Evolutionary conservation across 2,329 filamentous ascomycete species (phyloP).

Genomic region (Scedosporium minutisporum): DNA sequence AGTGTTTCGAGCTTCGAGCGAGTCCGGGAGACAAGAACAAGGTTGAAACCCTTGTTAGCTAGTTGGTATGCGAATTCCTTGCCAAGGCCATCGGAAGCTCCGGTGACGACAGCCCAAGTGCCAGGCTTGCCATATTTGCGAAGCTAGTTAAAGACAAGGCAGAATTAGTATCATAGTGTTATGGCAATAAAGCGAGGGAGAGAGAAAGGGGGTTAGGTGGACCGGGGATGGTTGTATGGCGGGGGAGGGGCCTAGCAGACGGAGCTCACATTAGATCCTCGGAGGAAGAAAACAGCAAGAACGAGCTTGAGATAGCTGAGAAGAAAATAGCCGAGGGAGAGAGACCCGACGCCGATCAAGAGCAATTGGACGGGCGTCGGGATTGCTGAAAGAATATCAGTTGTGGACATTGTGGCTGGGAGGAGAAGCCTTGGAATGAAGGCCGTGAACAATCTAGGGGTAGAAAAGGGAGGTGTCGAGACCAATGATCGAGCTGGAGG

Average conservation of each 20-base stretch:
- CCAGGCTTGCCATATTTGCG: constrained; percentile 84
- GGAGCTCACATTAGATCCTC: constrained; percentile 47
- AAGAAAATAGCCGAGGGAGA: constrained; percentile 47
- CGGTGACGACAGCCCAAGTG: constrained; percentile 89
- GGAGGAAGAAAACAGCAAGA: constrained; percentile 58
- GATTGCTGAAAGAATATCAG: constrained; percentile 14
- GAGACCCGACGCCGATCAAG: constrained; percentile 46
- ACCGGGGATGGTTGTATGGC: background rate
- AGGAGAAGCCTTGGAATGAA: background rate
- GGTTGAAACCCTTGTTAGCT: constrained; percentile 84
- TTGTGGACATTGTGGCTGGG: background rate
- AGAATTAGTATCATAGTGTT: background rate
- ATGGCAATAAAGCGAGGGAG: background rate
- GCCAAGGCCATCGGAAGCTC: constrained; percentile 90
- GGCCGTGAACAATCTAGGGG: background rate
- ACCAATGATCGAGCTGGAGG: background rate
- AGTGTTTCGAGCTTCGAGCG: constrained; percentile 77
- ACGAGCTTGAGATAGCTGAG: constrained; percentile 52
- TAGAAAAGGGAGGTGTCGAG: background rate
- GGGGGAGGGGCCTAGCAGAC: background rate
- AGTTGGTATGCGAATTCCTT: constrained; percentile 93
- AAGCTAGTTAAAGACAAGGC: constrained; percentile 45
- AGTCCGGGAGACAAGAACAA: constrained; percentile 93
- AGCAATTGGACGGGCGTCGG: constrained; percentile 36
- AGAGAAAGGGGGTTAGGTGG: background rate